Conservation (phyloP, 441 rosid species). For the Aquilaria agallochum region DNA sequence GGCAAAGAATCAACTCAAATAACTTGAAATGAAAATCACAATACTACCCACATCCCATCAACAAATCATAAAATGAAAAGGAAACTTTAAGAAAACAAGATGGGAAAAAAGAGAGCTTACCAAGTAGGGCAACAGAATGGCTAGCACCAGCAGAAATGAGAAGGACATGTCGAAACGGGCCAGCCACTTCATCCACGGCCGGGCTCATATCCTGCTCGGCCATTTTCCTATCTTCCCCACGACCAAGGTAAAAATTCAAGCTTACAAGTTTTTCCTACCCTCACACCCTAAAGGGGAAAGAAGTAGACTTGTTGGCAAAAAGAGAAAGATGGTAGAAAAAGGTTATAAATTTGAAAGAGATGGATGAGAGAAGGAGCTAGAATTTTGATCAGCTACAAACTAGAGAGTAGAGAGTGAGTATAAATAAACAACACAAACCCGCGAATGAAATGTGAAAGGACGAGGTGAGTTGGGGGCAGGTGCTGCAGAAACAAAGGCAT, state of each 20-base stretch:
- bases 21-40: no score
- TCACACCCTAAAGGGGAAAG: conserved; percentile 3
- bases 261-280: not conserved
- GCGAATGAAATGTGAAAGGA: not conserved
- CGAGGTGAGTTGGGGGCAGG: not conserved
- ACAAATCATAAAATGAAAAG: not conserved
- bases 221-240: conserved; percentile 21
- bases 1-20: no score
- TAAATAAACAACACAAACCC: no score
- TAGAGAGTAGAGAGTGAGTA: no score
- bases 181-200: conserved; percentile 28
- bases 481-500: conserved; percentile 12
- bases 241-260: not conserved
- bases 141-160: conserved; percentile 96
- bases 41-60: no score
- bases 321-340: not conserved
- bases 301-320: conserved; percentile 1
- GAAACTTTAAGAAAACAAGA: not conserved
- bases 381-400: no score
- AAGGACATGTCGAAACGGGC: conserved; percentile 56
- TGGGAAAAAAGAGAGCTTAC: conserved; percentile 31
- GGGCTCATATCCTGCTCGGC: conserved; percentile 35
- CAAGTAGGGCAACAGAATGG: conserved; percentile 90
- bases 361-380: no score
- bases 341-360: no score